Conservation (phyloP, 257 asterid species). For the Euphrasia confusa region DNA sequence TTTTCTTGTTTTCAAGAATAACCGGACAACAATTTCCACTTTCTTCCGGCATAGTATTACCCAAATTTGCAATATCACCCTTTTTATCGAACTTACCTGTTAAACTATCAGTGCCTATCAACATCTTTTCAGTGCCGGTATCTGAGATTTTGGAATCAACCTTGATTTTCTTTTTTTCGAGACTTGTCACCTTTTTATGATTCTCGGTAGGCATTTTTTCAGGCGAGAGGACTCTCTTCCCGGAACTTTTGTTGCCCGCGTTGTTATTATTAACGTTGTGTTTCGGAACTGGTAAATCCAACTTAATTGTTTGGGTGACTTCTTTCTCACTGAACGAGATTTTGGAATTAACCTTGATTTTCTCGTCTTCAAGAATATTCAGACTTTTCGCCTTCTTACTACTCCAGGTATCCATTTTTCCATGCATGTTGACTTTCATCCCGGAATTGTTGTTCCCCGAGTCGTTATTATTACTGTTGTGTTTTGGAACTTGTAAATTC, state of each 20-base stretch:
- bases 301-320: no score
- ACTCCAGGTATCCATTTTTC: conserved; percentile 15
- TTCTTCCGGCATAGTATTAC: no score
- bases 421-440: conserved; percentile 16
- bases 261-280: neutral
- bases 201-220: conserved; percentile 19
- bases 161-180: neutral
- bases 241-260: conserved; percentile 23
- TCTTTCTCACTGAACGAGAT: neutral
- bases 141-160: neutral
- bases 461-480: conserved; percentile 2
- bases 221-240: conserved; percentile 11
- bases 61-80: neutral
- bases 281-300: no score
- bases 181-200: neutral
- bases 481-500: neutral
- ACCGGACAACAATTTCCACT: neutral
- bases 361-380: neutral
- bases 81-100: neutral
- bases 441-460: conserved; percentile 24
- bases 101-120: neutral
- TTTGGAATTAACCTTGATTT: neutral
- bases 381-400: neutral
- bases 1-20: neutral
- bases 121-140: neutral